phyloP scores from a whole-genome alignment of 2,329 filamentous ascomycete species.

The Achaetomium macrosporum region DNA sequence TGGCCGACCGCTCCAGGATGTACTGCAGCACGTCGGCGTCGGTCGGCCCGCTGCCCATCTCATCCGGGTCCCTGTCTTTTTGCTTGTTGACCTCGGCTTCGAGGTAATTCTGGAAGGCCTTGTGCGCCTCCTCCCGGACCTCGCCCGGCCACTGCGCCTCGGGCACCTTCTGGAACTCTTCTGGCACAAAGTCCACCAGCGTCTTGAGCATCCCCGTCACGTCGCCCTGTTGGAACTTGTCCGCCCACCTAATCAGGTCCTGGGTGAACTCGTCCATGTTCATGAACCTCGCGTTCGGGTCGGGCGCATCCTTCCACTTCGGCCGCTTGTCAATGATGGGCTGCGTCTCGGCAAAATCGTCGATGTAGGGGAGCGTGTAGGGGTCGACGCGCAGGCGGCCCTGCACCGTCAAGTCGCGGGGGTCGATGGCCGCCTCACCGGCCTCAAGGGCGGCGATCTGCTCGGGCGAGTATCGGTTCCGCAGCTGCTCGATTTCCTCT shows the following conservation, averaged over 20 bases:
- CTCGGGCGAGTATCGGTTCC: constrained; percentile 66
- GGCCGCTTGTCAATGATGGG: constrained; percentile 70
- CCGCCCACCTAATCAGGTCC: constrained; percentile 49
- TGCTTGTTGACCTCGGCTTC: constrained; percentile 21
- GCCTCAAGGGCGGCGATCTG: constrained; percentile 78
- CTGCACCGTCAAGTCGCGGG: constrained; percentile 68
- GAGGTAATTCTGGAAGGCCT: constrained; percentile 25
- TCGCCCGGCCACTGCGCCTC: constrained; percentile 26
- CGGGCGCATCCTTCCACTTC: constrained; percentile 43
- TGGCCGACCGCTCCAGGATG: constrained; percentile 32
- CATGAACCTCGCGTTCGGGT: constrained; percentile 56
- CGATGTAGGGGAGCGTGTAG: constrained; percentile 68
- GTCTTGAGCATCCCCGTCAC: constrained; percentile 33
- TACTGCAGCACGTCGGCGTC: constrained; percentile 30
- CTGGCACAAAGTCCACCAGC: constrained; percentile 33
- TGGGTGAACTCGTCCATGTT: constrained; percentile 54
- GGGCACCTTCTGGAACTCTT: constrained; percentile 23
- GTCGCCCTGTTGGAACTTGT: constrained; percentile 22
- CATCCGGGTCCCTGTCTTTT: constrained; percentile 17
- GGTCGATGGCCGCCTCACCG: constrained; percentile 69
- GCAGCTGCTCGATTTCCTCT: constrained; percentile 58
- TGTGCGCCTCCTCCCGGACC: constrained; percentile 23
- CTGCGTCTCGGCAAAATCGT: constrained; percentile 73
- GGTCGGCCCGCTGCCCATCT: constrained; percentile 19
- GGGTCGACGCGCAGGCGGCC: constrained; percentile 66